Base-by-base conservation (phyloP, 1,139 yeast genomes). In the Kurtzmaniella quercitrusa region DNA sequence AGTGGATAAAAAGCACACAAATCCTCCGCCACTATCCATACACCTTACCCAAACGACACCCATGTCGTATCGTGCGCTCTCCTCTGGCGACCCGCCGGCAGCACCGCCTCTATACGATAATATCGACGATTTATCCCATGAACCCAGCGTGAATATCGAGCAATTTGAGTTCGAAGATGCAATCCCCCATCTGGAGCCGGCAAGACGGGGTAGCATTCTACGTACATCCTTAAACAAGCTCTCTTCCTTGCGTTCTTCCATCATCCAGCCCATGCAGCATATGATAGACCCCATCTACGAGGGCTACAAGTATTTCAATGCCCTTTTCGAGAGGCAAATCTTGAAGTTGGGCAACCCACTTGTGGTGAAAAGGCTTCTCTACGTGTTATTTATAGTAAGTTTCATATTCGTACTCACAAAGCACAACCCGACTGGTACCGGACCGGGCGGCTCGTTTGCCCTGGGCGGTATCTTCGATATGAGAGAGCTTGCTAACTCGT, bases 281-380 rank as follows among this genome's bases (percentile, higher is more conserved):
- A 72, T 82, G 17, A 64, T 84, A 37, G 93, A 85, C 54, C 94
- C 95, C 0, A 74, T 86, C 10, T 82, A 80, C 38, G 84, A 80
- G 53, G 70, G 80, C 1, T 80, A 81, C 58, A 63, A 65, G 41
- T 70, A 62, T 44, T 48, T 76, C 33, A 66, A 66, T 45, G 54
- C 65, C 39, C 71, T 72, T 39, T 68, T 81, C 45, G 96, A 90
- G 52, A 64, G 66, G 37, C 62, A 73, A 36, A 65, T 91, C 21
- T 72, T 82, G 36, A 77, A 78, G 51, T 53, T 87, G 25, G 96
- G 97, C 9, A 90, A 91, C 58, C 97, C 97, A 1, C 66, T 91
- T 45, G 86, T 93, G 44, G 81, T 90, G 34, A 85, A 85, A 52
- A 70, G 98, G 39, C 69, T 90, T 31, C 60, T 87, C 5, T 89